A percentile compares a stretch with the other conserved stretches of the same genome.
These are phyloP conservation scores for Phytophthora nicotianae DNA, from an alignment of 352 stramenopile species.

Conservation along the genomic window DNA sequence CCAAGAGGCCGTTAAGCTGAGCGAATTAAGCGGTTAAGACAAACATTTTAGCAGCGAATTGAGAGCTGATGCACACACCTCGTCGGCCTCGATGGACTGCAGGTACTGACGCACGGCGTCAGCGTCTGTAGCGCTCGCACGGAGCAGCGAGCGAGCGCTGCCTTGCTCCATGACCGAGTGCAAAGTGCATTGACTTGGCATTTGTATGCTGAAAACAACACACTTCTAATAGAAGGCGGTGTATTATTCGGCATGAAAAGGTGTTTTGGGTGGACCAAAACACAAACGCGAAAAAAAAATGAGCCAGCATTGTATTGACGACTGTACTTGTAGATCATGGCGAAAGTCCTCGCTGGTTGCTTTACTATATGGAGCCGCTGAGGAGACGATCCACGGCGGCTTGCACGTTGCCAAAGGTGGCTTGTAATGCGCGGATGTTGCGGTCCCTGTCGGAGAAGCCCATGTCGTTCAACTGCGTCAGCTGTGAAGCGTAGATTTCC, in stretches of 20 bases:
- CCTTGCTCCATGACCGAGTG: constrained; percentile 26
- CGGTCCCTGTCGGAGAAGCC: constrained; percentile 90
- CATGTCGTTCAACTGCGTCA: constrained; percentile 92
- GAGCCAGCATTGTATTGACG: not conserved
- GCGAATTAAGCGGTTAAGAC: not conserved
- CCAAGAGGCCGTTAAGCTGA: constrained; percentile 67
- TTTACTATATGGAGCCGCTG: constrained; percentile 62
- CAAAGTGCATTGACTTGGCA: not conserved
- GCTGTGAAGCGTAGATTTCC: constrained; percentile 86
- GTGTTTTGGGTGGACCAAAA: not conserved
- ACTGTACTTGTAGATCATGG: no score
- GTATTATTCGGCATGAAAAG: constrained; percentile 1
- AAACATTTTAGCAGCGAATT: not conserved
- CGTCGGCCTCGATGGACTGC: constrained; percentile 53
- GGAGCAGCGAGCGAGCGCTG: constrained; percentile 63
- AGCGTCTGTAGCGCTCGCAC: constrained; percentile 63
- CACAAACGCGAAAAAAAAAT: not conserved
- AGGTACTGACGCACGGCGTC: constrained; percentile 70
- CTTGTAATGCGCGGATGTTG: constrained; percentile 88
- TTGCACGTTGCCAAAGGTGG: constrained; percentile 89
- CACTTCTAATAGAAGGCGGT: constrained; percentile 2
- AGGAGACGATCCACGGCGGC: constrained; percentile 90
- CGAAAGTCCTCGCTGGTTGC: not conserved
- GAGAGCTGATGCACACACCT: constrained; percentile 40
- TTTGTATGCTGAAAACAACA: constrained; percentile 1